Evolutionary conservation across 208 protist species (phyloP), one percentile per base, ranked within the genome.

Genomic region (Leishmania guyanensis): DNA sequence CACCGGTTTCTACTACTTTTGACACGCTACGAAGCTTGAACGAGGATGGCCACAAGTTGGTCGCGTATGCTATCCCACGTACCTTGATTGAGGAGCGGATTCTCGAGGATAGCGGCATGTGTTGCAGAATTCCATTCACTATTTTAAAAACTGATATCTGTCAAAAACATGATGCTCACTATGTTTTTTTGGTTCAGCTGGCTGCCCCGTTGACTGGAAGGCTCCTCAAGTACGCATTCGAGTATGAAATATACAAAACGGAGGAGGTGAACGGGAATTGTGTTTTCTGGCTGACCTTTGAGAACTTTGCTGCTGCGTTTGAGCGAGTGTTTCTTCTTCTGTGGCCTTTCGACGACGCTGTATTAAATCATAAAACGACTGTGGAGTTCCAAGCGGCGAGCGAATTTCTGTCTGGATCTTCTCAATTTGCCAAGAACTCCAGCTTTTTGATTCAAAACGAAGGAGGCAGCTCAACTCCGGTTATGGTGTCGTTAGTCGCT

Each of bases 271-370:
- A 84, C 29, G 77, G 84, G 33, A 79, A 85, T 68, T 43, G 81
- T n/a, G 86, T 94, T 86, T 88, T 86, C 54, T 94, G 92, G 90
- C 84, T 94, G 73, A 81, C 82, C 39, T 85, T 95, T n/a, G 86
- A 92, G 26, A 70, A 95, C 80, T 93, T 85, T 79, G 70, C 87
- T 43, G 89, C 85, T 33, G 58, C 87, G 33, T 94, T 95, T 80
- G 86, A 89, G 16, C 72, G 75, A 64, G 75, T 70, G 0, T 91
- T 86, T 70, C 65, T 91, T 54, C 68, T 94, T 39, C 81, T 90
- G 62, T 95, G 92, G 92, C 85, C 92, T 36, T 88, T 86, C 54
- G 80, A 86, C 54, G 92, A 95, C 78, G 85, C 86, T 36, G 53
- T 86, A 29, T 85, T 43, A 4, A 77, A 82, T 75, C 77, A 85